These are phyloP conservation scores for Hanseniaspora uvarum DNA, from an alignment of 1,139 yeast species.

Conservation along the genomic window DNA sequence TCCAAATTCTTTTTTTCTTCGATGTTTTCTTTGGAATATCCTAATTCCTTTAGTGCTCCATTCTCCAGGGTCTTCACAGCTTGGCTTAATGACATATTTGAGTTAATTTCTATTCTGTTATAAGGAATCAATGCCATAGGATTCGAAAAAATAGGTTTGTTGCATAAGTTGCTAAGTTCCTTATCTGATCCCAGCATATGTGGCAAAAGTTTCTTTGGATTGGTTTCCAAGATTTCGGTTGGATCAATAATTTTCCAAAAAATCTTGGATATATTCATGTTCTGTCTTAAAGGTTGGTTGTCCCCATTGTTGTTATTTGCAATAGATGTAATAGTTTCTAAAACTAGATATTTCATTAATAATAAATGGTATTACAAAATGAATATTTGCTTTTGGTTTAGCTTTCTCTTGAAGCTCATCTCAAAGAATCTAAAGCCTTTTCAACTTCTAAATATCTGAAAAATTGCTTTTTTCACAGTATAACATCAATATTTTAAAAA, in stretches of 20 bases:
- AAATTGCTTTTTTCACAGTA: background rate
- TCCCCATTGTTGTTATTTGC: conserved; percentile 11
- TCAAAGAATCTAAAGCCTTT: background rate
- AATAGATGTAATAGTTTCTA: conserved; percentile 17
- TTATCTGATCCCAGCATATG: conserved; percentile 3
- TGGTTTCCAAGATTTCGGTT: conserved; percentile 4
- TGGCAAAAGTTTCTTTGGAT: conserved; percentile 1
- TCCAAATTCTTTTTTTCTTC: conserved; percentile 41
- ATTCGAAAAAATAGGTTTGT: conserved; percentile 11
- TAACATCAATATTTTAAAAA: no score
- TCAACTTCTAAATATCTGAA: background rate
- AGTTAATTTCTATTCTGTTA: conserved; percentile 18
- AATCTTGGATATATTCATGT: conserved; percentile 18
- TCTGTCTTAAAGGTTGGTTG: conserved; percentile 18
- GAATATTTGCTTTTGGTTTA: background rate
- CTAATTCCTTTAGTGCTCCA: conserved; percentile 29
- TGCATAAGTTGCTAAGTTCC: background rate
- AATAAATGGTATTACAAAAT: background rate
- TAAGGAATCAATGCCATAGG: conserved; percentile 18
- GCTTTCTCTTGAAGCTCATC: background rate
- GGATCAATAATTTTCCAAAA: conserved; percentile 17
- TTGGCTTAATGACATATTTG: conserved; percentile 46
- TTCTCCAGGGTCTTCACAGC: conserved; percentile 48
- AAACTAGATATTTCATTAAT: conserved; percentile 15
- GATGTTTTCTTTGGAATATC: background rate